Conservation (phyloP, 441 rosid species). For the Adansonia madagascariensis region DNA sequence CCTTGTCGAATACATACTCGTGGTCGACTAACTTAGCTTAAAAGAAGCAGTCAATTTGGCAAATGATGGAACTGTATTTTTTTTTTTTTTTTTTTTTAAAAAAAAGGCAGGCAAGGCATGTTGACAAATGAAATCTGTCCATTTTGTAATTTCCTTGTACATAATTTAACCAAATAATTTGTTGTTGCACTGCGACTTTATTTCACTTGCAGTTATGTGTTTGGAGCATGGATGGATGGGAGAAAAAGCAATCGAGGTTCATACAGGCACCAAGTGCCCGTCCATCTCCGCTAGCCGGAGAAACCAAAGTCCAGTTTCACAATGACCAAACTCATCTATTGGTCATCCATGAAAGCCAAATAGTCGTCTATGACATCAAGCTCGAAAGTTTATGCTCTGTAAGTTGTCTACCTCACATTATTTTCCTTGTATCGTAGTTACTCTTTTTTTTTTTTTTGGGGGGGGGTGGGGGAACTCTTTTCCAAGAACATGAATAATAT, state of each 20-base stretch:
- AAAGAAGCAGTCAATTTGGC: neutral
- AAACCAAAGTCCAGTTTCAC: slow-evolving; percentile 76
- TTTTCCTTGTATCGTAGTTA: slow-evolving; percentile 11
- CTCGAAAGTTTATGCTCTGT: slow-evolving; percentile 59
- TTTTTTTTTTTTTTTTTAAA: neutral
- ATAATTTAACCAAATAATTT: neutral
- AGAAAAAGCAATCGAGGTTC: slow-evolving; percentile 63
- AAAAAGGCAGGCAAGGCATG: neutral
- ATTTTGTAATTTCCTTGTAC: neutral
- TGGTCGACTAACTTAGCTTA: too few relatives aligned
- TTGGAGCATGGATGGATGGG: slow-evolving; percentile 82
- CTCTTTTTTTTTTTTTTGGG: neutral
- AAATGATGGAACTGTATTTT: neutral
- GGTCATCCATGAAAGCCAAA: slow-evolving; percentile 72
- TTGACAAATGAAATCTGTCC: neutral
- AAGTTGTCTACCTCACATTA: slow-evolving; percentile 34
- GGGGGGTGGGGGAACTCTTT: neutral
- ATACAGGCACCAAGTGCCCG: slow-evolving; percentile 63
- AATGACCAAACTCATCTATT: slow-evolving; percentile 66
- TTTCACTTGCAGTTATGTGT: slow-evolving; percentile 49
- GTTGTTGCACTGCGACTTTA: neutral
- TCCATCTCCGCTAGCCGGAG: slow-evolving; percentile 58
- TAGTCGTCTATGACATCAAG: slow-evolving; percentile 66
- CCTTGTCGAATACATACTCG: too few relatives aligned
- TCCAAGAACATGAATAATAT: neutral